Evolutionary conservation across 345 rosid genomes (phyloP), one percentile per base, ranked within the genome.

Genomic region (Salix suchowensis): DNA sequence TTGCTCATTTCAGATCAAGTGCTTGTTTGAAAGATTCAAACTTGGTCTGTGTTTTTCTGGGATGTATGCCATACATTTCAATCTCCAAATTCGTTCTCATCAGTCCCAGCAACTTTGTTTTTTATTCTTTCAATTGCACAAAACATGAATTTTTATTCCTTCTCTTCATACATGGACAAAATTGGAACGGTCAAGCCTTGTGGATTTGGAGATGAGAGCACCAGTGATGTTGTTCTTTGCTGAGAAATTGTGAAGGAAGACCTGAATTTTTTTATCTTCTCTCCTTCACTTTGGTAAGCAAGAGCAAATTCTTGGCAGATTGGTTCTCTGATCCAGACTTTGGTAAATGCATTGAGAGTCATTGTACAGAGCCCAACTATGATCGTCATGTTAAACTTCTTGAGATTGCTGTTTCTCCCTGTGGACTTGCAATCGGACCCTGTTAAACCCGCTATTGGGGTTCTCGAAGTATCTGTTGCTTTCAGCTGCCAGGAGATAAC

Each of bases 271-370:
- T 87, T 65, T 78, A 82, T 72, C 81, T 79, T 36, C 87, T 85
- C 71, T 78, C 90, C 30, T 76, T 79, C 15, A 36, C 84, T 40
- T 82, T 87, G 21, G 78, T 68, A 44, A 82, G 37, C 13, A 85
- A 77, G 75, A 84, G 92, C 78, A 70, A 86, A 80, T 84, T 79
- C 74, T 85, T 88, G 68, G 82, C 86, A 0, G 82, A 87, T 62
- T 74, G 44, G 82, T 71, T 81, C 65, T 79, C 88, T 34, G 46
- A 64, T 76, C 76, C 74, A 0, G 71, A 76, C 24, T 65, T 82
- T 11, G 74, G 80, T 24, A 2, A 70, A 26, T 71, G 72, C 73
- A 61, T 82, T 44, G 83, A 85, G 82, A 72, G 84, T 81, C 74
- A 81, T 37, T 87, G 89, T 74, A 81, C 88, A 1, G 84, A 69